These are phyloP conservation scores for Laetiporus sulphureus DNA, from an alignment of 1,284 basidiomycete species.

Conservation along the genomic window DNA sequence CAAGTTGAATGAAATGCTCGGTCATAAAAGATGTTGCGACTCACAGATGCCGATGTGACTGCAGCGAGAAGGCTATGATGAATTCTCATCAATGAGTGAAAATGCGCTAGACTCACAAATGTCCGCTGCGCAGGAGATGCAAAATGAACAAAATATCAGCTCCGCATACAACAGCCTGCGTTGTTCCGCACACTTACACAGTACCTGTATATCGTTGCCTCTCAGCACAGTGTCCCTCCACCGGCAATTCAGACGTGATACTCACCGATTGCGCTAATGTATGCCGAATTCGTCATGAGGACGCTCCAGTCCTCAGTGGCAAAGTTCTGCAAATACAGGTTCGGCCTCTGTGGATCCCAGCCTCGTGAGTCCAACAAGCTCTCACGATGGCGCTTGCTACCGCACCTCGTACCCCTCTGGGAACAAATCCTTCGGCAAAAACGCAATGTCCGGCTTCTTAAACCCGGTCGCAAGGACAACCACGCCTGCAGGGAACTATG, in stretches of 20 bases:
- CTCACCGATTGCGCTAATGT: slow-evolving; percentile 44
- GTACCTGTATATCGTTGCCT: slow-evolving; percentile 9
- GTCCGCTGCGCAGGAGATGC: slow-evolving; percentile 22
- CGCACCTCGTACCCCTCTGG: slow-evolving; percentile 46
- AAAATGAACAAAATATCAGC: not conserved
- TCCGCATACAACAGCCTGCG: not conserved
- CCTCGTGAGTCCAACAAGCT: not conserved
- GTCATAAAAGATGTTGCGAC: slow-evolving; percentile 5
- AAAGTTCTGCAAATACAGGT: slow-evolving; percentile 62
- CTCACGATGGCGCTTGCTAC: not conserved
- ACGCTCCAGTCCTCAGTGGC: slow-evolving; percentile 52
- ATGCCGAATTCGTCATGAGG: slow-evolving; percentile 52
- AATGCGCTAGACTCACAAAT: slow-evolving; percentile 37
- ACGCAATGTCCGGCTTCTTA: slow-evolving; percentile 47
- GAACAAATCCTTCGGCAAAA: slow-evolving; percentile 53
- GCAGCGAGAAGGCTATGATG: slow-evolving; percentile 18
- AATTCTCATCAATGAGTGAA: too few species aligned
- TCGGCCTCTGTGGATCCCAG: slow-evolving; percentile 32
- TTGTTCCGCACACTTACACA: slow-evolving; percentile 22
- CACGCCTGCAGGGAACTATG: slow-evolving; percentile 42
- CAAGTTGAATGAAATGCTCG: slow-evolving; percentile 6
- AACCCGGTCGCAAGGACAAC: slow-evolving; percentile 61
- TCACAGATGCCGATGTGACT: slow-evolving; percentile 48
- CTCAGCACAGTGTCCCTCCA: too few species aligned
- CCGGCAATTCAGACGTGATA: not conserved